Evolutionary conservation across 2,329 filamentous ascomycete genomes (phyloP), one percentile per base, ranked within the genome.

Genomic region (Fusarium sp.): DNA sequence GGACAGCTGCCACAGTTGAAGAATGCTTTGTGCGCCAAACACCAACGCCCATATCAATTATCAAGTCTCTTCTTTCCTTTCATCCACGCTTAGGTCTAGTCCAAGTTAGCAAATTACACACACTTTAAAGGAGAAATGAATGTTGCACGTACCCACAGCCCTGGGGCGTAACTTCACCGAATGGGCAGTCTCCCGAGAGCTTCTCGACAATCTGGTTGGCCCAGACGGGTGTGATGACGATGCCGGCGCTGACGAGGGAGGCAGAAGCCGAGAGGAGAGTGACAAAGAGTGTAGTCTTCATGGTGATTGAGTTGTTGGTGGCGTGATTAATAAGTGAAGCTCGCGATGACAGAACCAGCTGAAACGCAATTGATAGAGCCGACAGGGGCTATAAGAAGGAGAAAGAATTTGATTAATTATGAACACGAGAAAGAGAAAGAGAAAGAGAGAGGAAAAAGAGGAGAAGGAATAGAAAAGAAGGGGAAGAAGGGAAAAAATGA

Each of bases 221-320:
- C 46, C 79, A 81, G 72, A 90, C 84, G 59, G 88, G 88, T 5
- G 87, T 89, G 77, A 88, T 86, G 77, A 91, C 87, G 57, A 90
- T 84, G 64, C 85, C 88, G 31, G 88, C 89, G 71, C 81, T 85
- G 76, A 79, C 87, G 58, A 88, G 77, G 4, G 87, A 85, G 58
- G 82, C 81, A 76, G 83, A 83, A 31, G 84, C 80, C 62, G 85
- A 85, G 53, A 87, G 68, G 66, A 87, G 67, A 20, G 84, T 78
- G 20, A 83, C 66, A 60, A 75, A 55, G 22, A 79, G 36, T 1
- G 78, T 35, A 11, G 75, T 73, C 75, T 79, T 80, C 80, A 82
- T 82, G n/a, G 64, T 79, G 35, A 27, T 29, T 31, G 55, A 27
- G 24, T 20, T 10, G 27, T 46, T 27, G 33, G 69, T 73, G 72